Evolutionary conservation across 108 stramenopile species (phyloP).

Genomic region (Fragilaria radians): DNA sequence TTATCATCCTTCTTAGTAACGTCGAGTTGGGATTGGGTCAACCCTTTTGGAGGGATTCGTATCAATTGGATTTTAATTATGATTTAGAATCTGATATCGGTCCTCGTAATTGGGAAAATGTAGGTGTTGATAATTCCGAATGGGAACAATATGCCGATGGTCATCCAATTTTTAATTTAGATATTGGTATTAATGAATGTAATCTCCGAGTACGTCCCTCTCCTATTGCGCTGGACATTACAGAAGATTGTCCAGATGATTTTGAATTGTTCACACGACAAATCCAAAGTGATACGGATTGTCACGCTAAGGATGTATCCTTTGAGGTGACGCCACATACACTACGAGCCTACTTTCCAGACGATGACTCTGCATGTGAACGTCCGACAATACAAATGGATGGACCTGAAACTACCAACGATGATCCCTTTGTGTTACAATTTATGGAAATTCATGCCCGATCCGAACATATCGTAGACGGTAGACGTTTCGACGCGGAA

Average conservation of each 20-base stretch:
- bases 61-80: conserved; percentile 9
- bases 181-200: conserved; percentile 4
- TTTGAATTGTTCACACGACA: conserved; percentile 18
- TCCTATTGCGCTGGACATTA: conserved; percentile 1
- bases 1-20: too few relatives aligned
- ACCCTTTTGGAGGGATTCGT: conserved; percentile 7
- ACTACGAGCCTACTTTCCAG: conserved; percentile 15
- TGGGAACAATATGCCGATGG: conserved; percentile 1
- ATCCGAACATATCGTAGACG: conserved; percentile 29
- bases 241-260: conserved; percentile 6
- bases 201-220: conserved; percentile 2
- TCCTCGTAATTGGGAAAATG: not conserved
- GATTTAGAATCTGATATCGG: conserved; percentile 4
- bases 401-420: not conserved
- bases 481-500: conserved; percentile 28
- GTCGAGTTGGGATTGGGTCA: too few relatives aligned
- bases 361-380: conserved; percentile 6
- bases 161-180: not conserved
- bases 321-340: conserved; percentile 22
- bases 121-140: not conserved
- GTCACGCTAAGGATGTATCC: conserved; percentile 1
- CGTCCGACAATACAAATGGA: conserved; percentile 11
- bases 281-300: conserved; percentile 7
- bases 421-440: conserved; percentile 4
- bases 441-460: conserved; percentile 29